Percentiles rank a stretch among this genome's conserved stretches.
These are phyloP conservation scores for Eucalyptus marginata DNA, from an alignment of 345 rosid genomes.

Conservation along the genomic window DNA sequence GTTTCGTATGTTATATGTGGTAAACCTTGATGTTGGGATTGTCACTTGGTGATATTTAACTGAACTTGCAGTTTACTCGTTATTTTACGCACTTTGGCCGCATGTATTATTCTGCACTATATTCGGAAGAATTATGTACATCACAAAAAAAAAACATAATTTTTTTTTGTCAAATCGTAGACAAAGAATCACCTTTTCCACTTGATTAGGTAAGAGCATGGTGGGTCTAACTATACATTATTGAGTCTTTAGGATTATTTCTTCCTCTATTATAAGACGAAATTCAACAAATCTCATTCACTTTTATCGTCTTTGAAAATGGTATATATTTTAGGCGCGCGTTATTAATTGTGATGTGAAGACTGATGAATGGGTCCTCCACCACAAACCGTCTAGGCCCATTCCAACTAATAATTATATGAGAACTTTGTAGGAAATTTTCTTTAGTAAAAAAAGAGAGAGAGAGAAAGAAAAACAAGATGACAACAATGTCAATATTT, in stretches of 20 bases:
- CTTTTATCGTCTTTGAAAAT: not conserved
- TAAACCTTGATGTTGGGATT: not conserved
- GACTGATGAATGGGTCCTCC: not conserved
- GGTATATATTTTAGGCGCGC: not conserved
- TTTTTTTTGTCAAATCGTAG: not conserved
- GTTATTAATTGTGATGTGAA: not conserved
- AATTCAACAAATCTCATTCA: not conserved
- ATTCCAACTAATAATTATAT: not conserved
- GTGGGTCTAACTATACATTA: not conserved
- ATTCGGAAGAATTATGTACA: not conserved
- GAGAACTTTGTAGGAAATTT: not conserved
- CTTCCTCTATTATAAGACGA: not conserved
- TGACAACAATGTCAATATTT: not conserved
- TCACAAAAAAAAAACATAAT: not conserved
- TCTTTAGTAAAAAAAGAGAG: too few relatives aligned
- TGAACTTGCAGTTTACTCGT: not conserved
- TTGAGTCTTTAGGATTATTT: not conserved
- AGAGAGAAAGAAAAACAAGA: not conserved
- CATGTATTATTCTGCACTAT: not conserved
- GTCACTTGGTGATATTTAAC: not conserved
- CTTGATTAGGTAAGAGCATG: not conserved
- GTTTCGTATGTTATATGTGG: not conserved
- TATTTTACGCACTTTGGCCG: not conserved
- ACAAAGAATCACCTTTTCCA: not conserved
- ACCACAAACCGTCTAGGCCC: not conserved